Percentiles rank a stretch among this genome's conserved stretches.
Evolutionary conservation across 1,139 yeast species (phyloP).

Genomic region (Suhomyces choctaworum): DNA sequence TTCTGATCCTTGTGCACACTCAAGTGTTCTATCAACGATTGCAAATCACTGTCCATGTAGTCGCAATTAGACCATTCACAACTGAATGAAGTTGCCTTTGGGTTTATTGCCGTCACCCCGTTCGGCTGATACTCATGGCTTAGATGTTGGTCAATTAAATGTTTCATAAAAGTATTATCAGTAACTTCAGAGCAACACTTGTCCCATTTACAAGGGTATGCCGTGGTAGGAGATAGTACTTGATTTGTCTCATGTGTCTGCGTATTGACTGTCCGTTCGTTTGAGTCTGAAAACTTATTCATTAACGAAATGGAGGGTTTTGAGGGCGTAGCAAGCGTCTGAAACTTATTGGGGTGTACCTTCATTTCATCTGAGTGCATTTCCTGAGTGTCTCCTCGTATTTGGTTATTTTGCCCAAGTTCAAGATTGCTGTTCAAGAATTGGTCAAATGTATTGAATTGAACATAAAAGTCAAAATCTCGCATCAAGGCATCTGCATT

Average conservation of each 20-base stretch:
- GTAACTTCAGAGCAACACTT: constrained; percentile 46
- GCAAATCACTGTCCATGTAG: constrained; percentile 51
- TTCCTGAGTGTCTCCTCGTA: background rate
- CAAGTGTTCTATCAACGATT: constrained; percentile 60
- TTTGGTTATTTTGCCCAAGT: background rate
- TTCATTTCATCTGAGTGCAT: background rate
- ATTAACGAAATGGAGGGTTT: constrained; percentile 1
- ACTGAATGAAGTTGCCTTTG: constrained; percentile 26
- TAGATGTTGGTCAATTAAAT: constrained; percentile 59
- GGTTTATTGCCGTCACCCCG: constrained; percentile 12
- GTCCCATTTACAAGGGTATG: constrained; percentile 55
- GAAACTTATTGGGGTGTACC: background rate
- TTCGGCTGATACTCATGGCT: constrained; percentile 25
- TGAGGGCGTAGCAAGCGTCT: constrained; percentile 1
- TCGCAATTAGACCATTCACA: constrained; percentile 80
- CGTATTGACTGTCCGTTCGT: constrained; percentile 1
- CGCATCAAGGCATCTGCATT: constrained; percentile 24
- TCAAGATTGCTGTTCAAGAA: constrained; percentile 12
- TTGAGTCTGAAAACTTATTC: constrained; percentile 5
- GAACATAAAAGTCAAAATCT: constrained; percentile 46
- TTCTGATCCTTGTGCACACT: constrained; percentile 45
- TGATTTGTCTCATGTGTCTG: background rate
- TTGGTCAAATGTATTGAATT: constrained; percentile 40
- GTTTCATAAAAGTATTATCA: constrained; percentile 52
- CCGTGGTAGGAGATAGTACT: constrained; percentile 5